Conservation (phyloP, 1,139 yeast species). For the Zygoascus hellenicus region DNA sequence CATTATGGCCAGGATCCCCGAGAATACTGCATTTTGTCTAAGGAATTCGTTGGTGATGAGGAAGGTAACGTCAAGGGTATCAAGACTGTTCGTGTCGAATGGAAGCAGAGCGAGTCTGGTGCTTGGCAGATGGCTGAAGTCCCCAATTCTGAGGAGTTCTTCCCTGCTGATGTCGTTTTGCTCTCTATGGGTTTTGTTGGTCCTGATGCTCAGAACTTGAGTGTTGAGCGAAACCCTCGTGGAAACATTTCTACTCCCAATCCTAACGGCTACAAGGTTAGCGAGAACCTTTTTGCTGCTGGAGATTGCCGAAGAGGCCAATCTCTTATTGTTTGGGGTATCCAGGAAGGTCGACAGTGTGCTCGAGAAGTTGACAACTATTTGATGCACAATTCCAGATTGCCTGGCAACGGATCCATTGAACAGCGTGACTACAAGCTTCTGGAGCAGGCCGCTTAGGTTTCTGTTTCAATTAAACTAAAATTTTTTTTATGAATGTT, state of each 20-base stretch:
- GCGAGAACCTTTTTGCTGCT: constrained; percentile 76
- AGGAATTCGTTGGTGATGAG: constrained; percentile 92
- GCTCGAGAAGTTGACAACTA: constrained; percentile 86
- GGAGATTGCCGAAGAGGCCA: constrained; percentile 99
- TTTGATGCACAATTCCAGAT: constrained; percentile 70
- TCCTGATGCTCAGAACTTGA: constrained; percentile 80
- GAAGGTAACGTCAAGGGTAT: constrained; percentile 89
- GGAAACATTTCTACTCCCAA: constrained; percentile 71
- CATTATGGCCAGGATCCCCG: constrained; percentile 98
- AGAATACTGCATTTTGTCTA: constrained; percentile 90
- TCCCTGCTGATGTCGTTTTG: constrained; percentile 91
- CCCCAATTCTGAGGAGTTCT: constrained; percentile 89
- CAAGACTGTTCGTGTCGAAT: constrained; percentile 93
- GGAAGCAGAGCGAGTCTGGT: constrained; percentile 93
- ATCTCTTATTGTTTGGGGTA: constrained; percentile 98
- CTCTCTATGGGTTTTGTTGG: constrained; percentile 98
- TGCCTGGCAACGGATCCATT: constrained; percentile 93
- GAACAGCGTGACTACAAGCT: constrained; percentile 68
- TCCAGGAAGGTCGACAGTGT: constrained; percentile 98
- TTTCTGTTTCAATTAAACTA: neutral
- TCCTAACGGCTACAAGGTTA: constrained; percentile 57
- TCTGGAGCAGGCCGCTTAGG: constrained; percentile 10
- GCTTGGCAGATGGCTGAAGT: constrained; percentile 99
- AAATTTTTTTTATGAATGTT: neutral
- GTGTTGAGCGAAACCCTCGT: constrained; percentile 68